These are phyloP conservation scores for Miamiensis avidus DNA, from an alignment of 169 alveolate genomes.

Conservation along the genomic window DNA sequence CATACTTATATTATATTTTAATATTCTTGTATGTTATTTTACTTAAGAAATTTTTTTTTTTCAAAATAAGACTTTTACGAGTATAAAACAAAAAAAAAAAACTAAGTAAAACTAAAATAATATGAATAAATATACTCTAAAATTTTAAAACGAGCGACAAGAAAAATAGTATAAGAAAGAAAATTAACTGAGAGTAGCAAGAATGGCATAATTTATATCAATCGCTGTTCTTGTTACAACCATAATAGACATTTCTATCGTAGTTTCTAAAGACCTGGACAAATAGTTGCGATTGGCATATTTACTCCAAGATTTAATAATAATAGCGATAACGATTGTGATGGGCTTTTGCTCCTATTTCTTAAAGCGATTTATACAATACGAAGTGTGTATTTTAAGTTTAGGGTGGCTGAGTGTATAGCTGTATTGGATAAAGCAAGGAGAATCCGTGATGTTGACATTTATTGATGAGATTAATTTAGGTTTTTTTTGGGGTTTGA, in stretches of 20 bases:
- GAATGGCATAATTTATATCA: not conserved
- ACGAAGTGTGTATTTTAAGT: too few relatives aligned
- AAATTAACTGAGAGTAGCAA: too few relatives aligned
- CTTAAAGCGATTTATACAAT: not conserved
- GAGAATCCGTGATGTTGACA: not conserved
- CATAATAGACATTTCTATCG: not conserved
- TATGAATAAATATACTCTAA: not conserved
- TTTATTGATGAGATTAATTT: too few relatives aligned
- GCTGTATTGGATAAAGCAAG: not conserved
- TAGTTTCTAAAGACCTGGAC: not conserved
- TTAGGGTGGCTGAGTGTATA: too few relatives aligned
- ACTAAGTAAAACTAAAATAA: too few relatives aligned
- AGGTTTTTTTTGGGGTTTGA: too few relatives aligned
- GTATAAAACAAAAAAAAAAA: not conserved
- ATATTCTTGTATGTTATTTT: too few relatives aligned
- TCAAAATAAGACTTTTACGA: not conserved
- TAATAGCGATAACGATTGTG: not conserved
- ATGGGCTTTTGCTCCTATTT: not conserved
- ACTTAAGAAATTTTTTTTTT: too few relatives aligned
- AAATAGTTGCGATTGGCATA: not conserved
- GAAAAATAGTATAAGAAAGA: not conserved
- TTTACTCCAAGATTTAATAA: not conserved
- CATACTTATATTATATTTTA: too few relatives aligned
- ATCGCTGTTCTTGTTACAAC: not conserved
- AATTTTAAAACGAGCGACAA: too few relatives aligned